Percentiles rank a stretch among this genome's conserved stretches.
phyloP scores from a whole-genome alignment of 2,329 filamentous ascomycete genomes.

The Elsinoe fawcettii region DNA sequence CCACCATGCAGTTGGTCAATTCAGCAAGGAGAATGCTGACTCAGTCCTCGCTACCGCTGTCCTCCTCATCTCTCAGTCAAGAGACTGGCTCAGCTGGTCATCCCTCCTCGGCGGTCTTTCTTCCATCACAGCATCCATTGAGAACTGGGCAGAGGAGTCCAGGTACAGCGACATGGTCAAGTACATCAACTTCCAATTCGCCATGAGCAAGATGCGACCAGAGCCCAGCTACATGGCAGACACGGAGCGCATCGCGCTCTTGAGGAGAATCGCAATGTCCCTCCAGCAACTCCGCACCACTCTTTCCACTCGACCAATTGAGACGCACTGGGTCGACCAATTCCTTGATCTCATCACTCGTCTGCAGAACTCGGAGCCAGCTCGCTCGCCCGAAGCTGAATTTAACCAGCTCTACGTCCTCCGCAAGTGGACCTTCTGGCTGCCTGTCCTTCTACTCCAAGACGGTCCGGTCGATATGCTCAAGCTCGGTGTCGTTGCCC shows the following conservation, averaged over 20 bases:
- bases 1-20: constrained; percentile 76
- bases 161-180: constrained; percentile 73
- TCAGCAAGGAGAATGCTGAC: constrained; percentile 81
- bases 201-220: background rate
- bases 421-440: constrained; percentile 91
- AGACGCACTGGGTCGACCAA: constrained; percentile 43
- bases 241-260: constrained; percentile 20
- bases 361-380: constrained; percentile 34
- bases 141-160: constrained; percentile 82
- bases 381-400: constrained; percentile 61
- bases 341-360: constrained; percentile 41
- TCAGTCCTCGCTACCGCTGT: constrained; percentile 86
- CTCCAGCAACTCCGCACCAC: constrained; percentile 39
- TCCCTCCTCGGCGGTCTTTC: constrained; percentile 87
- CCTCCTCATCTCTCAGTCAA: constrained; percentile 90
- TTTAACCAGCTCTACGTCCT: constrained; percentile 85
- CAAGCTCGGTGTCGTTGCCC: constrained; percentile 74
- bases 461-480: constrained; percentile 50
- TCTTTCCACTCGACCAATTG: constrained; percentile 38
- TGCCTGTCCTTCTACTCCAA: constrained; percentile 76
- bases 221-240: background rate
- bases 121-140: constrained; percentile 84
- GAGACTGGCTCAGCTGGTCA: constrained; percentile 90
- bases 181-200: background rate
- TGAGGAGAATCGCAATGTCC: constrained; percentile 36